phyloP scores from a whole-genome alignment of 108 stramenopile genomes.

The Fragilariopsis cylindrus region DNA sequence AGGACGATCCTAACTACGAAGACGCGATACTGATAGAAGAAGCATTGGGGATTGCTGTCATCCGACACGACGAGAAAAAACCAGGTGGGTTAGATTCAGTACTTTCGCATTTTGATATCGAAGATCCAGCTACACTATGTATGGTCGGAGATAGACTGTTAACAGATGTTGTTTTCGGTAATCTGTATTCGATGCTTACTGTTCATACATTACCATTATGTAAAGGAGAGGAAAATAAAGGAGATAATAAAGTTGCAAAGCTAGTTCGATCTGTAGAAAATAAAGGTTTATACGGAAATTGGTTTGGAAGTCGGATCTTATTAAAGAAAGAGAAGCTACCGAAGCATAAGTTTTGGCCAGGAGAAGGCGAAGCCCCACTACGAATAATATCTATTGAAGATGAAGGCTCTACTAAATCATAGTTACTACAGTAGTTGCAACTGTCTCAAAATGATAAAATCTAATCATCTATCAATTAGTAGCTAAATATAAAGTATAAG shows the following conservation, averaged over 20 bases:
- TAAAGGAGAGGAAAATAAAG: constrained; percentile 62
- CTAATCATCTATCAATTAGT: too few relatives aligned
- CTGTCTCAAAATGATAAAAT: too few relatives aligned
- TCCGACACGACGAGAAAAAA: constrained; percentile 90
- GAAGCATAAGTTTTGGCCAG: constrained; percentile 72
- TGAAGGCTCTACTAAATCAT: background rate
- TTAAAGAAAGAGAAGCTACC: constrained; percentile 32
- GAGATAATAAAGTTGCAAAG: constrained; percentile 74
- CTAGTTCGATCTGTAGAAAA: constrained; percentile 74
- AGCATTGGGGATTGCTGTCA: constrained; percentile 83
- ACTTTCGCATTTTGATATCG: constrained; percentile 74
- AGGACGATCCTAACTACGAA: constrained; percentile 78
- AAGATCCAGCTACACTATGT: constrained; percentile 73
- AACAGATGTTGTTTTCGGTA: constrained; percentile 94
- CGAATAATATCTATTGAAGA: constrained; percentile 10
- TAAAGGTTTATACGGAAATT: constrained; percentile 65
- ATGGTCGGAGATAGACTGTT: constrained; percentile 94
- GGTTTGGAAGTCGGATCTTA: constrained; percentile 59
- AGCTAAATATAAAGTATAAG: too few relatives aligned
- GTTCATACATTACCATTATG: constrained; percentile 85
- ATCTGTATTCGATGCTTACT: constrained; percentile 92
- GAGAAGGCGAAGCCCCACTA: constrained; percentile 64
- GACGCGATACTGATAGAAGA: constrained; percentile 80
- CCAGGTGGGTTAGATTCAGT: constrained; percentile 87
- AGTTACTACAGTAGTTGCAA: too few relatives aligned